A percentile compares a stretch with the other conserved stretches of the same genome.
Evolutionary conservation across 176 grass and related monocot species (phyloP).

Genomic region (Oryza rufipogon): DNA sequence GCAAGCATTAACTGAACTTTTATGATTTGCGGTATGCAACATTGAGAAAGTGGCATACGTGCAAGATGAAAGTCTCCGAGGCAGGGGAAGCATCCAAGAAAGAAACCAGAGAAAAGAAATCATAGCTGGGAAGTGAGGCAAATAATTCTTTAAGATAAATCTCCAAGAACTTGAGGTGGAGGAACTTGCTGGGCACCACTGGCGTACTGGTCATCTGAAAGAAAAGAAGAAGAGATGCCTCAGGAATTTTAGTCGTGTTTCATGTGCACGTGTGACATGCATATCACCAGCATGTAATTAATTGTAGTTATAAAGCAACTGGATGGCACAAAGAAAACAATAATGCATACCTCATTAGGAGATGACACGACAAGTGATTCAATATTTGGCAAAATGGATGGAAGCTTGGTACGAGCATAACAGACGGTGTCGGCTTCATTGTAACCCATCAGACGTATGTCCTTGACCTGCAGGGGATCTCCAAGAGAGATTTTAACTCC

Average conservation of each 20-base stretch:
- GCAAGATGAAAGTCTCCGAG: too few relatives aligned
- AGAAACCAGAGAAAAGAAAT: background rate
- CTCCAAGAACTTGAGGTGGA: too few relatives aligned
- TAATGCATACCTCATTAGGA: background rate
- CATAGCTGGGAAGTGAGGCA: background rate
- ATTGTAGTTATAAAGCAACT: too few relatives aligned
- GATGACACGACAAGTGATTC: background rate
- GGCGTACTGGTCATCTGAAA: background rate
- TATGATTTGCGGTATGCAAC: background rate
- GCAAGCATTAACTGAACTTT: too few relatives aligned
- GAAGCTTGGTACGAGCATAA: background rate
- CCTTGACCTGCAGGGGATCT: background rate
- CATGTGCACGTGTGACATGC: background rate
- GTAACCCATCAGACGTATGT: background rate
- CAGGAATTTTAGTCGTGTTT: background rate
- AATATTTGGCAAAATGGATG: background rate
- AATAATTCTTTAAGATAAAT: too few relatives aligned
- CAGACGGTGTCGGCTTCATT: background rate
- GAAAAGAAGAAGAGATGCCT: background rate
- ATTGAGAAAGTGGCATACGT: background rate
- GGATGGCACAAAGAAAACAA: background rate
- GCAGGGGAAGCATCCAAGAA: background rate
- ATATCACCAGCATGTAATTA: too few relatives aligned
- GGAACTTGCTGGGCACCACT: too few relatives aligned
- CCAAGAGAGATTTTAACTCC: background rate